Evolutionary conservation across 83 land plant species (phyloP).

Genomic region (Picea abies): DNA sequence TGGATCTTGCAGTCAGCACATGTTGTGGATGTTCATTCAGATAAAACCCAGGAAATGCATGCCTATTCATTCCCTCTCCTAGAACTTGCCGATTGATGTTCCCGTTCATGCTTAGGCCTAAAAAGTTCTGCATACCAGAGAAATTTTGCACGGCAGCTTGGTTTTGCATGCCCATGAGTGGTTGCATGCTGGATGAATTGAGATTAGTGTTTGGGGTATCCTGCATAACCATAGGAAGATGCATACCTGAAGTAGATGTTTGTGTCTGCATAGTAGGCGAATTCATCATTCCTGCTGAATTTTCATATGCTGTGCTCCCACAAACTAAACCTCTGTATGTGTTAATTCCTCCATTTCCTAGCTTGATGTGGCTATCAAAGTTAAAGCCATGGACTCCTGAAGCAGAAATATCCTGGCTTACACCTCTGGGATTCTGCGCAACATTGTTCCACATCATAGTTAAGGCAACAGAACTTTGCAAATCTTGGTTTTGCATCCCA

Average conservation of each 20-base stretch:
- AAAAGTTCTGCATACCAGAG: slow-evolving; percentile 9
- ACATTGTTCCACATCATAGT: slow-evolving; percentile 11
- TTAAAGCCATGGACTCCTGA: slow-evolving; percentile 2
- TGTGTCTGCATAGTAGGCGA: not conserved
- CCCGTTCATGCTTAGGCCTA: slow-evolving; percentile 14
- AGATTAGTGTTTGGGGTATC: not conserved
- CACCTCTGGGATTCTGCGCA: slow-evolving; percentile 4
- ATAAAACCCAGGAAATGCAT: slow-evolving; percentile 6
- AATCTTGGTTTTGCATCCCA: slow-evolving; percentile 11
- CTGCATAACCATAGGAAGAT: not conserved
- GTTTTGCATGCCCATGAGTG: not conserved
- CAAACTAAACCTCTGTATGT: not conserved
- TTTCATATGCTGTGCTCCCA: not conserved
- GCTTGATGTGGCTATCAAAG: slow-evolving; percentile 6
- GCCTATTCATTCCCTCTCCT: slow-evolving; percentile 5
- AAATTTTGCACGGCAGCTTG: not conserved
- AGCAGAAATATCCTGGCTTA: not conserved
- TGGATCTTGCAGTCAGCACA: not conserved
- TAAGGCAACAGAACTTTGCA: not conserved
- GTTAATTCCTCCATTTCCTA: not conserved
- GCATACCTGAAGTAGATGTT: not conserved
- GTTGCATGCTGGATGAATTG: not conserved
- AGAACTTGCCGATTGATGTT: not conserved
- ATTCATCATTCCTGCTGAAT: slow-evolving; percentile 10
- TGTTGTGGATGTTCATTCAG: not conserved